A percentile compares a stretch with the other conserved stretches of the same genome.
Conservation (phyloP, 1,284 basidiomycete species). For the Cutaneotrichosporon dermatis region DNA sequence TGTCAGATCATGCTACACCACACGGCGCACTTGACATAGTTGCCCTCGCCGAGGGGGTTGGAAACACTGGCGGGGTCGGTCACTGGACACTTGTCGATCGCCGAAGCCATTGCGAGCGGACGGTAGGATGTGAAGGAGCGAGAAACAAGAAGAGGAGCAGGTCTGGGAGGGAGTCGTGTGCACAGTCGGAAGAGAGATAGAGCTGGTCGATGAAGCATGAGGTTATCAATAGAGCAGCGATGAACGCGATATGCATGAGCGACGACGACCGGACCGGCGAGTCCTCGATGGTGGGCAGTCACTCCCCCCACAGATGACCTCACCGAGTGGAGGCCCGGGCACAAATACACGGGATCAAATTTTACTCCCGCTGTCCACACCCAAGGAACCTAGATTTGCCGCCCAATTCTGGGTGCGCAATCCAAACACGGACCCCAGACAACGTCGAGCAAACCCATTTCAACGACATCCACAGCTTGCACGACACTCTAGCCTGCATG, state of each 20-base stretch:
- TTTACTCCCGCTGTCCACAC: neutral
- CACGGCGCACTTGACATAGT: slow-evolving; percentile 55
- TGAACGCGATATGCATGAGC: too few relatives aligned
- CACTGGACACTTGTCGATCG: slow-evolving; percentile 14
- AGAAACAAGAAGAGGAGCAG: too few relatives aligned
- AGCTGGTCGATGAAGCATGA: too few relatives aligned
- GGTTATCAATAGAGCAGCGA: too few relatives aligned
- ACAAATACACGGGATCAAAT: neutral
- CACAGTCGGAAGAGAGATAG: too few relatives aligned
- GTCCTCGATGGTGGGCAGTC: too few relatives aligned
- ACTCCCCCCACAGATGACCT: too few relatives aligned
- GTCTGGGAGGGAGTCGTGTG: too few relatives aligned
- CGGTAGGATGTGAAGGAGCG: slow-evolving; percentile 9
- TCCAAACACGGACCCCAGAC: neutral
- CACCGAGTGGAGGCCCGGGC: too few relatives aligned
- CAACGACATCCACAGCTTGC: neutral
- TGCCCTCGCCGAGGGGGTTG: slow-evolving; percentile 64
- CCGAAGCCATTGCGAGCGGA: neutral
- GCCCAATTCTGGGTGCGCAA: neutral
- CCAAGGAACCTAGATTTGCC: neutral
- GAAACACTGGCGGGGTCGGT: slow-evolving; percentile 34
- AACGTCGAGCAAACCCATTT: neutral
- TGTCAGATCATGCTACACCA: too few relatives aligned
- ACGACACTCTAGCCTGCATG: neutral
- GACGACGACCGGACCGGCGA: too few relatives aligned